Evolutionary conservation across 1,284 basidiomycete species (phyloP).

Genomic region (Pholiota adiposa): DNA sequence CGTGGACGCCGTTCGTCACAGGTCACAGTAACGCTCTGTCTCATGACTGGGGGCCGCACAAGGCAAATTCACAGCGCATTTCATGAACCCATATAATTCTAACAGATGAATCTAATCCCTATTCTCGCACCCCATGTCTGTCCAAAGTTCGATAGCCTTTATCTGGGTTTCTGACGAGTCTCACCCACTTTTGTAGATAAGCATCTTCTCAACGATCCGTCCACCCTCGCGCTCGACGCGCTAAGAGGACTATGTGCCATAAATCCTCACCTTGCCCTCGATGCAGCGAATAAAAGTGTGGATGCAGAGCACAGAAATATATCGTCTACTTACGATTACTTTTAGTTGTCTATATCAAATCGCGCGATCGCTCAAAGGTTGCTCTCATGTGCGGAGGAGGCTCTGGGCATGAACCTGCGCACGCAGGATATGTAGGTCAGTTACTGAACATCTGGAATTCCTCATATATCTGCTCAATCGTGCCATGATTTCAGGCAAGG

Average conservation of each 20-base stretch:
- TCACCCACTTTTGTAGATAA: conserved; percentile 48
- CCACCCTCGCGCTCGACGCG: conserved; percentile 76
- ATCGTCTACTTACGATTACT: neutral
- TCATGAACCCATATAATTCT: neutral
- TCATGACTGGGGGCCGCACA: neutral
- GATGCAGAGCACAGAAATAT: neutral
- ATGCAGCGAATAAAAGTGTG: conserved; percentile 67
- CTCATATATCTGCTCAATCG: neutral
- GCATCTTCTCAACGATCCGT: conserved; percentile 76
- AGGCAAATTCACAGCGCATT: neutral
- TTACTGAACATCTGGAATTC: neutral
- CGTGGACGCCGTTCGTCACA: conserved; percentile 10
- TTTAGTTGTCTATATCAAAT: conserved; percentile 65
- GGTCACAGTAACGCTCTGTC: neutral
- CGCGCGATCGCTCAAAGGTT: conserved; percentile 68
- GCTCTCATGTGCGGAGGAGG: conserved; percentile 89
- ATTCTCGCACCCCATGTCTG: conserved; percentile 32
- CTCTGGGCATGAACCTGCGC: conserved; percentile 89
- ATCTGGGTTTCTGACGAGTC: neutral
- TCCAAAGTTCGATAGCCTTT: conserved; percentile 33
- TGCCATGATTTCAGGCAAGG: conserved; percentile 53
- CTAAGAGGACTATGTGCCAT: conserved; percentile 72
- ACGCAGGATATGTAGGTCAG: conserved; percentile 80
- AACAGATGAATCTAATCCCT: neutral
- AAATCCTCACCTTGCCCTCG: conserved; percentile 74